Conservation (phyloP, 31 red algal genomes). For the Porphyra umbilicalis region DNA sequence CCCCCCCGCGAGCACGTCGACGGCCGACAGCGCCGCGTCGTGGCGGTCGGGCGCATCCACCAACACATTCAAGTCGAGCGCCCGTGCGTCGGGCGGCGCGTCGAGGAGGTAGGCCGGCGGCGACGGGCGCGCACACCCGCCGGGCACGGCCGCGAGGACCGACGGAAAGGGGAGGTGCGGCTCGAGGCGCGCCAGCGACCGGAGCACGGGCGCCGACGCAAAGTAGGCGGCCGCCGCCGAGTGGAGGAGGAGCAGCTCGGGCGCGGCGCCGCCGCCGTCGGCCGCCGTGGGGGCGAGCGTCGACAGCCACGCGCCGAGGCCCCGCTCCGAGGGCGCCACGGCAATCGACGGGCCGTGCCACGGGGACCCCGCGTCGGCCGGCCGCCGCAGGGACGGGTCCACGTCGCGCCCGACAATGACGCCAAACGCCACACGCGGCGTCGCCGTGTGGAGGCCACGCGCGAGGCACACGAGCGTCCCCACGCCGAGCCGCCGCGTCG, state of each 20-base stretch:
- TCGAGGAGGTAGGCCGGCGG: background rate
- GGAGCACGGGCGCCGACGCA: background rate
- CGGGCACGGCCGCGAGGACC: background rate
- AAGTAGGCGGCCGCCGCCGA: background rate
- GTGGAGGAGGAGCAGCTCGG: background rate
- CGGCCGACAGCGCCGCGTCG: background rate
- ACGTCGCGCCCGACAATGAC: background rate
- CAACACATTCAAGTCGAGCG: background rate
- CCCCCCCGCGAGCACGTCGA: background rate
- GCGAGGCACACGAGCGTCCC: background rate
- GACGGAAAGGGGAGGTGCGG: background rate
- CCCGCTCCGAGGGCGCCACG: background rate
- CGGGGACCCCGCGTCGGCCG: background rate
- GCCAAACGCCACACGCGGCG: background rate
- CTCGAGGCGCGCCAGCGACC: background rate
- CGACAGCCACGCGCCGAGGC: background rate
- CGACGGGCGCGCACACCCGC: background rate
- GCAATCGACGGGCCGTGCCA: background rate
- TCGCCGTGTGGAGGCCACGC: background rate
- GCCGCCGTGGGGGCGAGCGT: background rate
- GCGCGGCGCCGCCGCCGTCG: background rate
- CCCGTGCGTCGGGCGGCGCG: background rate
- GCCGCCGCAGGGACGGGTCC: background rate
- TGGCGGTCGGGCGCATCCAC: background rate
- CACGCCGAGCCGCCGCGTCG: background rate